Evolutionary conservation across 345 rosid species (phyloP).

Genomic region (Rhizophora mangle): DNA sequence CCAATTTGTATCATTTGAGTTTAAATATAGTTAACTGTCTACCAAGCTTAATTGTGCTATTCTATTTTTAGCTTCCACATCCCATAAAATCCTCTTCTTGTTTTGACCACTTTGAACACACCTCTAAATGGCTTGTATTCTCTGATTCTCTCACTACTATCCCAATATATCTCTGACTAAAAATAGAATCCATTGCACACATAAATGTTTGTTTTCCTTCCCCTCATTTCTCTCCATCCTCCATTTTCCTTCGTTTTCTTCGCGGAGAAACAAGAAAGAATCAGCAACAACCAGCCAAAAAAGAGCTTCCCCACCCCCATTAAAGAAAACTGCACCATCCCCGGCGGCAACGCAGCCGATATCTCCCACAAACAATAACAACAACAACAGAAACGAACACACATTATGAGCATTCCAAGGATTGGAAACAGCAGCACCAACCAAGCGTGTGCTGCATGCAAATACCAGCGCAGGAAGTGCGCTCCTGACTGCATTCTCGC

Average conservation of each 20-base stretch:
- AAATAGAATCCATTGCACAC: background rate
- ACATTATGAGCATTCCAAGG: constrained; percentile 20
- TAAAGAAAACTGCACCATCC: constrained; percentile 13
- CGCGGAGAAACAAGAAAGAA: constrained; percentile 10
- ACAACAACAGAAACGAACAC: background rate
- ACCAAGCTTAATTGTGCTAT: background rate
- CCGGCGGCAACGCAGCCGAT: constrained; percentile 27
- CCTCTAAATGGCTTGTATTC: background rate
- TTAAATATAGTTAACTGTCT: background rate
- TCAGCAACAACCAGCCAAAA: constrained; percentile 14
- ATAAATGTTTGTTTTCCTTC: constrained; percentile 8
- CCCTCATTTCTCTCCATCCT: constrained; percentile 25
- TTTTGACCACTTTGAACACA: background rate
- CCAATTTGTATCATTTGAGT: background rate
- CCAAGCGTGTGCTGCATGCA: constrained; percentile 88
- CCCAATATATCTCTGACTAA: background rate
- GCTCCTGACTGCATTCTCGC: constrained; percentile 92
- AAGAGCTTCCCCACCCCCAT: background rate
- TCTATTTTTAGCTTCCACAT: background rate
- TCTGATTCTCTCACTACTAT: background rate
- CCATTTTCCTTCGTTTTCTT: constrained; percentile 15
- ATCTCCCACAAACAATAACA: constrained; percentile 15
- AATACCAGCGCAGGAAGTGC: constrained; percentile 92
- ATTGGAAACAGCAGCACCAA: constrained; percentile 22
- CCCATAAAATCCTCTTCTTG: background rate